Evolutionary conservation across 768 basidiomycete species (phyloP).

Genomic region (Galerina sulciceps): DNA sequence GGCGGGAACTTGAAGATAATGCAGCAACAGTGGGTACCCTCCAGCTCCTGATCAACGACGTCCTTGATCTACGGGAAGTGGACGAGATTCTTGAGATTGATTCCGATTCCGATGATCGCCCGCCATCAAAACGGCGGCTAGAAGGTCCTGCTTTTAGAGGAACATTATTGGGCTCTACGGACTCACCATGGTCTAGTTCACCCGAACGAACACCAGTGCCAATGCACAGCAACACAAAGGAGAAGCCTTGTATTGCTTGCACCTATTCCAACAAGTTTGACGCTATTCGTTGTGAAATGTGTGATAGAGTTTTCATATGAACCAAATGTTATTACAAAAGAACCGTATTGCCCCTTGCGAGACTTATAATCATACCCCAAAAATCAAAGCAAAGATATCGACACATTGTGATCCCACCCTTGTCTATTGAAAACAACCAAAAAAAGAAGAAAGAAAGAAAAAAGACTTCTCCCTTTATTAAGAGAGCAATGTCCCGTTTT

Average conservation of each 20-base stretch:
- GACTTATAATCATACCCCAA: conserved; percentile 4
- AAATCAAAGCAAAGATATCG: conserved; percentile 1
- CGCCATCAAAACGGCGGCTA: conserved; percentile 43
- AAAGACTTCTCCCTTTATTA: conserved; percentile 8
- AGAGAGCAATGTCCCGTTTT: conserved; percentile 23
- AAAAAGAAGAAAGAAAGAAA: conserved; percentile 17
- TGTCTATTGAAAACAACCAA: conserved; percentile 24
- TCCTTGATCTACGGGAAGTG: conserved; percentile 68
- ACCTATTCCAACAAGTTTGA: conserved; percentile 59
- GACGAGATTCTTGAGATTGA: conserved; percentile 61
- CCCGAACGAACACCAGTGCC: conserved; percentile 22
- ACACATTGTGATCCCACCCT: conserved; percentile 10
- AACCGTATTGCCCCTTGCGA: conserved; percentile 2
- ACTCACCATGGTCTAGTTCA: conserved; percentile 28
- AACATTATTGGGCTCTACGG: conserved; percentile 58
- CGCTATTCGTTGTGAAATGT: conserved; percentile 48
- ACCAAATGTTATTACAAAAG: conserved; percentile 9
- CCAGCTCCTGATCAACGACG: conserved; percentile 56
- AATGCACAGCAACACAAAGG: conserved; percentile 19
- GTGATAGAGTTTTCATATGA: conserved; percentile 45
- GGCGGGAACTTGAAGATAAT: conserved; percentile 69
- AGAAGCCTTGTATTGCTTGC: conserved; percentile 57
- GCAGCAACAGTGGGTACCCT: conserved; percentile 58
- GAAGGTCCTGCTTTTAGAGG: conserved; percentile 77
- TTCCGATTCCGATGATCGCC: conserved; percentile 51